These are phyloP conservation scores for Phytophthora capsici DNA, from an alignment of 352 stramenopile species.

Conservation along the genomic window DNA sequence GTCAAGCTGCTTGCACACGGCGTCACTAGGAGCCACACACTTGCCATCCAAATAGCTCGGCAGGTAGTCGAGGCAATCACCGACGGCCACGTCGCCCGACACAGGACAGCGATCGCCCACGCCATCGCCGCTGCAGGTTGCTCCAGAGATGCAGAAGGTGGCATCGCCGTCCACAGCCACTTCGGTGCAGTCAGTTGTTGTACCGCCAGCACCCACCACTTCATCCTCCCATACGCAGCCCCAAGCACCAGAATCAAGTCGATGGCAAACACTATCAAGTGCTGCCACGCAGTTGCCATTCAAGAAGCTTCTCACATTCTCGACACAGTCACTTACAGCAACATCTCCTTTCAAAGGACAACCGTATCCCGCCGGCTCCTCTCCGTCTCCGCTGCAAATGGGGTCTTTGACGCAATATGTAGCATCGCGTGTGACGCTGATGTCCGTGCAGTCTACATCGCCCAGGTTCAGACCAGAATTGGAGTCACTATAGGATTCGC, in stretches of 20 bases:
- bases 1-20: conserved; percentile 53
- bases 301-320: conserved; percentile 32
- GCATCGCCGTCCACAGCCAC: conserved; percentile 66
- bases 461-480: conserved; percentile 1
- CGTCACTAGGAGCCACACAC: conserved; percentile 52
- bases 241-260: conserved; percentile 25
- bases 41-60: conserved; percentile 49
- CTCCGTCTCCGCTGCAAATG: conserved; percentile 40
- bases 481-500: neutral
- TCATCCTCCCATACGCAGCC: conserved; percentile 37
- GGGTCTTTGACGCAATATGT: conserved; percentile 47
- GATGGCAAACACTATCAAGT: conserved; percentile 29
- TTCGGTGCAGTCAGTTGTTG: conserved; percentile 37
- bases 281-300: conserved; percentile 34
- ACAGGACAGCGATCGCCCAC: conserved; percentile 50
- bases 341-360: conserved; percentile 42
- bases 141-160: conserved; percentile 61
- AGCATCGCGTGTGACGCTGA: conserved; percentile 48
- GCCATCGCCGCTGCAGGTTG: conserved; percentile 57
- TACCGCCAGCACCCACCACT: neutral
- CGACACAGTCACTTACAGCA: conserved; percentile 36
- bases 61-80: conserved; percentile 53
- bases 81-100: conserved; percentile 52
- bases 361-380: conserved; percentile 26
- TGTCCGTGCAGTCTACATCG: conserved; percentile 35